Percentiles rank a stretch among this genome's conserved stretches.
Evolutionary conservation across 108 stramenopile species (phyloP).

Genomic region (Discostella stelligeroides): DNA sequence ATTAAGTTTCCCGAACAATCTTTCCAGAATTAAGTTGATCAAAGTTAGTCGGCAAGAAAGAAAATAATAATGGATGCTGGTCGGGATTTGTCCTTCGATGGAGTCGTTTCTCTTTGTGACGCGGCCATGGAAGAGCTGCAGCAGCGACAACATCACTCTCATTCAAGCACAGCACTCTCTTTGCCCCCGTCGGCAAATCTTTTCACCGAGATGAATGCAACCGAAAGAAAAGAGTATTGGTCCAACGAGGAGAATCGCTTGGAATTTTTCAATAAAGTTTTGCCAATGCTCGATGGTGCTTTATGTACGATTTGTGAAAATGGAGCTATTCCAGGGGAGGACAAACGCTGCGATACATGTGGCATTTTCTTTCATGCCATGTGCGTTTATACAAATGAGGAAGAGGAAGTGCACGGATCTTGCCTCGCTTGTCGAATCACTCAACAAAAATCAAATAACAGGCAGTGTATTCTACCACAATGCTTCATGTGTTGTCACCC

Average conservation of each 20-base stretch:
- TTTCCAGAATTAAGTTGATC: no score
- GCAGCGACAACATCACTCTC: no score
- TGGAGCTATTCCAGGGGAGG: slow-evolving; percentile 29
- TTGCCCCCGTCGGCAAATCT: slow-evolving; percentile 55
- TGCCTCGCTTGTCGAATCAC: slow-evolving; percentile 49
- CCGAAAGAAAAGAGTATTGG: slow-evolving; percentile 60
- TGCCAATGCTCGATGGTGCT: slow-evolving; percentile 53
- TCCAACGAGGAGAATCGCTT: slow-evolving; percentile 57
- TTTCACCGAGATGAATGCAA: slow-evolving; percentile 67
- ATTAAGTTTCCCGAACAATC: no score
- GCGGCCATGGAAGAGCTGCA: no score
- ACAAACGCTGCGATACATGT: slow-evolving; percentile 60
- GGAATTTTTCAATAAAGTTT: slow-evolving; percentile 55
- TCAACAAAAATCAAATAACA: slow-evolving; percentile 32
- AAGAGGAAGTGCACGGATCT: slow-evolving; percentile 62
- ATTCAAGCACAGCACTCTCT: no score
- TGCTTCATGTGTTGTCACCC: slow-evolving; percentile 67
- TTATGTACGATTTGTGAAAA: slow-evolving; percentile 70
- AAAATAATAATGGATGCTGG: no score
- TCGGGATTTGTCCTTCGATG: no score
- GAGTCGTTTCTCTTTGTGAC: no score
- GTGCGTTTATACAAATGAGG: no score
- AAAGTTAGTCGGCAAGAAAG: no score
- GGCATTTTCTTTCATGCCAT: slow-evolving; percentile 54
- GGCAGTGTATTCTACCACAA: slow-evolving; percentile 47